phyloP scores from a whole-genome alignment of 768 basidiomycete genomes.

The Panus rudis region DNA sequence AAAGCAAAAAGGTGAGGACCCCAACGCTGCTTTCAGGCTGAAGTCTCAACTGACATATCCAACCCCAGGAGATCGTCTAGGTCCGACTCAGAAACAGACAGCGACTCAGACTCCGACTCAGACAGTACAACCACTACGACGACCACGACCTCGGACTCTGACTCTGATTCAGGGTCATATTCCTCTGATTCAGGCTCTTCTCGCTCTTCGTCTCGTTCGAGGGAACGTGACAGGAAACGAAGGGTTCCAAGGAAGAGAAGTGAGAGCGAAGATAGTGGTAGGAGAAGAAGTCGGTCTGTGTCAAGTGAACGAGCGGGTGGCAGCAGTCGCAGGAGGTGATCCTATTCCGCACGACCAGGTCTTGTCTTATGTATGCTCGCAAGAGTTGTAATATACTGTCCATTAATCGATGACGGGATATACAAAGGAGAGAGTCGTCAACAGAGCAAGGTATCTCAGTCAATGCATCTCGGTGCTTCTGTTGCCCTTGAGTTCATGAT shows the following conservation, averaged over 20 bases:
- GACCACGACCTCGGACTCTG: slow-evolving; percentile 28
- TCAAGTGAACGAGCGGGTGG: slow-evolving; percentile 4
- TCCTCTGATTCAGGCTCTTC: slow-evolving; percentile 32
- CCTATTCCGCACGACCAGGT: background rate
- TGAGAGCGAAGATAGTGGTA: slow-evolving; percentile 14
- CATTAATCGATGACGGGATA: too few species aligned
- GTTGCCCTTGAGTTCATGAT: slow-evolving; percentile 83
- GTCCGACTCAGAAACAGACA: slow-evolving; percentile 18
- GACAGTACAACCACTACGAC: too few species aligned
- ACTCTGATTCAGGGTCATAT: slow-evolving; percentile 37
- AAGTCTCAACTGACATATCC: background rate
- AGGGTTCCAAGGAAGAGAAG: slow-evolving; percentile 11
- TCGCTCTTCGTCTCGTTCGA: slow-evolving; percentile 33
- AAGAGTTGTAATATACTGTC: slow-evolving; percentile 2
- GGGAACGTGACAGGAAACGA: slow-evolving; percentile 32
- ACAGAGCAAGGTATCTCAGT: too few species aligned
- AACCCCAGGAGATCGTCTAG: slow-evolving; percentile 1
- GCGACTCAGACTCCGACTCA: slow-evolving; percentile 26
- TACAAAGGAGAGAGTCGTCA: too few species aligned
- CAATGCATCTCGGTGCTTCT: slow-evolving; percentile 19
- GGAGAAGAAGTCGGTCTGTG: slow-evolving; percentile 1
- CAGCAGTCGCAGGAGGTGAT: background rate
- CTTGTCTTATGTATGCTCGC: slow-evolving; percentile 3
- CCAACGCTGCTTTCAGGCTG: slow-evolving; percentile 4
- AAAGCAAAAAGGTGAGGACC: slow-evolving; percentile 26